phyloP scores from a whole-genome alignment of 2,329 filamentous ascomycete genomes.

The Penicillium sp. region DNA sequence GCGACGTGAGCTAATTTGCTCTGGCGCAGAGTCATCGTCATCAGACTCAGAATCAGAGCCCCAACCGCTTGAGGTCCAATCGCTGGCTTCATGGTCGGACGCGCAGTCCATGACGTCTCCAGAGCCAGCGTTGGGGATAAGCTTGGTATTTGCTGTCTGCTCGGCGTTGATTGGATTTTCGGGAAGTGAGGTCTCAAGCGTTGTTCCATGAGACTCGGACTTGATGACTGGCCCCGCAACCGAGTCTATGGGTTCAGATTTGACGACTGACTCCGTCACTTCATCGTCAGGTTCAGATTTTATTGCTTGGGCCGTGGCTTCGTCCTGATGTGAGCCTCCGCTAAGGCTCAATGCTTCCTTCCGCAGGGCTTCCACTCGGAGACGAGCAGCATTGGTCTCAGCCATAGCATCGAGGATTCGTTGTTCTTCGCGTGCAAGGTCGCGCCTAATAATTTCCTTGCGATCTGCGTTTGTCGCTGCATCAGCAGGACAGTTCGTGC shows the following conservation, averaged over 20 bases:
- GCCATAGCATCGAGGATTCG: conserved; percentile 47
- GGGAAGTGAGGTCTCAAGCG: neutral
- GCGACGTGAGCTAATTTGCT: conserved; percentile 43
- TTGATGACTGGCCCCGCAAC: neutral
- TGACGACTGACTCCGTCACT: neutral
- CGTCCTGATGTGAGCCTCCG: neutral
- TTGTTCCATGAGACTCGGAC: neutral
- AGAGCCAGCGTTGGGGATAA: neutral
- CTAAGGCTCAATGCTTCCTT: conserved; percentile 20
- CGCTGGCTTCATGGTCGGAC: conserved; percentile 27
- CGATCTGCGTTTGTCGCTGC: conserved; percentile 38
- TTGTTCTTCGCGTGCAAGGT: conserved; percentile 66
- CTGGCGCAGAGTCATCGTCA: conserved; percentile 40
- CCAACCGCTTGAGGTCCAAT: conserved; percentile 43
- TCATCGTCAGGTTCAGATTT: neutral
- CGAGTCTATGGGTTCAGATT: neutral
- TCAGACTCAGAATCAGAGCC: conserved; percentile 26
- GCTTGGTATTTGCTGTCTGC: neutral
- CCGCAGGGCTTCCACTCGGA: conserved; percentile 35
- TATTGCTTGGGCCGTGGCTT: neutral
- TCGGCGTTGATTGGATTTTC: neutral
- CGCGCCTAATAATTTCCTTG: conserved; percentile 44
- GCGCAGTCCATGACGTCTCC: conserved; percentile 13
- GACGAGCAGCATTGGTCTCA: conserved; percentile 40
- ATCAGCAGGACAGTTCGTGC: conserved; percentile 30